Base-by-base conservation (phyloP, 805 yeast species). In the Brettanomyces bruxellensis region DNA sequence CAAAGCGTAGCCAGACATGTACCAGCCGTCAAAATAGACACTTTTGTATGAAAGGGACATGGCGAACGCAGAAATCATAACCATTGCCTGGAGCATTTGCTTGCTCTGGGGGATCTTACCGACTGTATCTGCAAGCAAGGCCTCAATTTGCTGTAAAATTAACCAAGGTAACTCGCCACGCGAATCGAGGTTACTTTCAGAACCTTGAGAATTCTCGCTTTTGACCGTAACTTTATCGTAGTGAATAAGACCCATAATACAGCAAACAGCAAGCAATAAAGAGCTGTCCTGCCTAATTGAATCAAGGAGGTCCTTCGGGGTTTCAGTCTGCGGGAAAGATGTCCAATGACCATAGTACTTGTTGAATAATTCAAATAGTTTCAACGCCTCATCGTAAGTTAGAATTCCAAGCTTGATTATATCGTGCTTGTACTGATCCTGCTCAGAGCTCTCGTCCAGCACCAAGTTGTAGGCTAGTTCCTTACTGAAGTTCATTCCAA, bases 341-440 rank as follows among this genome's bases (percentile, higher is more conserved):
- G 81, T 79, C 90, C 90, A 83, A 22, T 81, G 68, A 12, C 86
- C 84, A 55, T 78, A 83, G 51, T 75, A 71, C 35, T 75, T 68
- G 38, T 79, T 65, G 55, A 81, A 81, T 45, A 69, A 71, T 41
- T 66, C 67, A 51, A 83, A 63, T 38, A 82, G 60, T 12, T 65
- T 61, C 6, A 68, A 51, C 0, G 77, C 76, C 44, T 76, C 76
- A 3, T 61, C 56, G 39, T 68, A 56, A 4, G 74, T 58, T 8
- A 83, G 55, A 11, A 81, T 63, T 2, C 77, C 76, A 35, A 73
- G 55, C 8, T 45, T 47, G 12, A 60, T 48, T 12, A 55, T 28
- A 41, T 60, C 61, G 35, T 51, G 48, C 25, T 50, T 32, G 44
- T 48, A 44, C 35, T 46, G 46, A 22, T 46, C 43, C 23, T 45